Evolutionary conservation across 2,329 filamentous ascomycete genomes (phyloP), one percentile per base, ranked within the genome.

Genomic region (Rhynchosporium graminicola): DNA sequence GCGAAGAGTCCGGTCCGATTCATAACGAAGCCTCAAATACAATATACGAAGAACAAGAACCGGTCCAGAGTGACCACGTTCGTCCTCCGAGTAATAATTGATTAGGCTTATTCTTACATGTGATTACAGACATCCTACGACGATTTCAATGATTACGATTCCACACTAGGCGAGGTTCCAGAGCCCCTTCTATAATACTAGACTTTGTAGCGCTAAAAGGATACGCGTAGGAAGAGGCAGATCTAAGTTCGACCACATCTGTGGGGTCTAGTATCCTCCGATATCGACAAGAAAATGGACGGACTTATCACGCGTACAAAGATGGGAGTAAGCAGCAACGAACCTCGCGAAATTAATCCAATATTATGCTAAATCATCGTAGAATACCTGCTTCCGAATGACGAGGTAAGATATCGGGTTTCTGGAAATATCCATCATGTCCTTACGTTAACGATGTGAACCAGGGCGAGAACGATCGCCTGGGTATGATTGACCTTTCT

Each of bases 251-350:
- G 7, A 67, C 67, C 6, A 60, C 58, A 20, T 68, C 67, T 4
- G 55, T 68, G 20, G 50, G 51, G 13, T 76, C 75, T 0, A 77
- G 75, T 61, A 75, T 78, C 46, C 62, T 73, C 43, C 67, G 71
- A n/a, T 77, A 76, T 63, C 73, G 75, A 12, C 66, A 71, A 7
- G 76, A 77, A 47, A 68, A 68, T 63, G 67, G 67, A 31, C 61
- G 67, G 26, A 67, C 67, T 4, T 68, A 68, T 57, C 63, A 68
- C 57, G 57, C 57, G 8, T 68, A 67, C 31, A 63, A 63, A 54
- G 65, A 59, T 59, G 57, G 57, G 2, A 59, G 45, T 59, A 33
- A 51, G 42, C 13, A 45, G n/a, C 3, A 15, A n/a, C 4, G 6
- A 2, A 45, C 3, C 10, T 8, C 42, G 31, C 40, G 4, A 57